These are phyloP conservation scores for Populus euphratica DNA, from an alignment of 345 rosid genomes.

Conservation along the genomic window DNA sequence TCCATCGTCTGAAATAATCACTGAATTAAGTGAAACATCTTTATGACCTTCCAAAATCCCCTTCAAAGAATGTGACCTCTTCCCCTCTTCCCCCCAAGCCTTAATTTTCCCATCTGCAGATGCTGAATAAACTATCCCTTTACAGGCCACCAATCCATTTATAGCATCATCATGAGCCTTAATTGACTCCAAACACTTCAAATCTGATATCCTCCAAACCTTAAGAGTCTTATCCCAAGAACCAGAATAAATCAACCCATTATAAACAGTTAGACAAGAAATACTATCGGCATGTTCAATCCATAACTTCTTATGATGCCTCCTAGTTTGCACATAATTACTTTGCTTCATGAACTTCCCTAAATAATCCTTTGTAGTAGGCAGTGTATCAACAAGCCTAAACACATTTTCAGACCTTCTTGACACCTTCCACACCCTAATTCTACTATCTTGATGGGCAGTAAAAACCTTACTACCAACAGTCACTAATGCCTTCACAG, in stretches of 20 bases:
- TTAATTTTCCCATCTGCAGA: slow-evolving; percentile 36
- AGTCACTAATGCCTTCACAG: slow-evolving; percentile 25
- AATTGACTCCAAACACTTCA: slow-evolving; percentile 32
- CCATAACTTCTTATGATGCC: slow-evolving; percentile 33
- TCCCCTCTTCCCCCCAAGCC: slow-evolving; percentile 26
- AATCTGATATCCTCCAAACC: slow-evolving; percentile 31
- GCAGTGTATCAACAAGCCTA: slow-evolving; percentile 25
- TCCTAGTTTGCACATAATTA: slow-evolving; percentile 28
- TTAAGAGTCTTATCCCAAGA: slow-evolving; percentile 35
- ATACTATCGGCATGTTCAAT: slow-evolving; percentile 32
- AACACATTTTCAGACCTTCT: slow-evolving; percentile 32
- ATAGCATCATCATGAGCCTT: slow-evolving; percentile 38
- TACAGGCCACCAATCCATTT: slow-evolving; percentile 23
- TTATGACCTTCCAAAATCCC: slow-evolving; percentile 63
- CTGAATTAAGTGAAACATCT: slow-evolving; percentile 29
- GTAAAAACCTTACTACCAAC: slow-evolving; percentile 27
- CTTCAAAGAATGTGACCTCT: slow-evolving; percentile 26
- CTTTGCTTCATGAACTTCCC: slow-evolving; percentile 34
- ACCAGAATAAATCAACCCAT: slow-evolving; percentile 27
- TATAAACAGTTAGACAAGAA: slow-evolving; percentile 20
- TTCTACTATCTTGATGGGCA: slow-evolving; percentile 34
- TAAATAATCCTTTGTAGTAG: slow-evolving; percentile 27
- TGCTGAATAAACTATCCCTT: slow-evolving; percentile 24
- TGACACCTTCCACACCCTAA: slow-evolving; percentile 32
- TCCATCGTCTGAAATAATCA: slow-evolving; percentile 30